Evolutionary conservation across 2,329 filamentous ascomycete species (phyloP).

Genomic region (Eutypella sp.): DNA sequence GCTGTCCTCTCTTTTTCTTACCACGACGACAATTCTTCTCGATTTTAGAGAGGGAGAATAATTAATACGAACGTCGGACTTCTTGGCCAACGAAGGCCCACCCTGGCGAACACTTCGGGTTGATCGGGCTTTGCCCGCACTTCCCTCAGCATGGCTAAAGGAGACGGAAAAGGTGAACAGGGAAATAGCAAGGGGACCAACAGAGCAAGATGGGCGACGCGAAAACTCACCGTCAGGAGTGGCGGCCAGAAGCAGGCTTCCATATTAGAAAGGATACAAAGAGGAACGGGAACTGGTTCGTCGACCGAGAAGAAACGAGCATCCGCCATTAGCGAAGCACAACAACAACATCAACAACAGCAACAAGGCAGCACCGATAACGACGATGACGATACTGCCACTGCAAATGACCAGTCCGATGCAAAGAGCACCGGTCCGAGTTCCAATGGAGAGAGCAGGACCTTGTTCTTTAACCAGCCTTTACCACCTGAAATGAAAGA

Average conservation of each 20-base stretch:
- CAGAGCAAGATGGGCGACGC: constrained; percentile 93
- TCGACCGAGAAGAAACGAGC: constrained; percentile 67
- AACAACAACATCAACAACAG: constrained; percentile 16
- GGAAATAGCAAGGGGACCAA: constrained; percentile 54
- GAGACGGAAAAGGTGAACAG: constrained; percentile 19
- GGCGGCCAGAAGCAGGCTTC: constrained; percentile 76
- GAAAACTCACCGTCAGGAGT: constrained; percentile 71
- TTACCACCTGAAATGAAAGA: constrained; percentile 72
- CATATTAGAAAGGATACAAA: constrained; percentile 71
- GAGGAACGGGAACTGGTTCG: constrained; percentile 47
- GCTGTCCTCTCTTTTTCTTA: not conserved
- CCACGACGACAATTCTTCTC: not conserved
- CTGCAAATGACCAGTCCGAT: constrained; percentile 31
- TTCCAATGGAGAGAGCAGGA: constrained; percentile 44
- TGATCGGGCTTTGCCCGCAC: constrained; percentile 40
- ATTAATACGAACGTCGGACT: no score
- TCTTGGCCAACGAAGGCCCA: constrained; percentile 29
- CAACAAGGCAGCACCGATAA: no score
- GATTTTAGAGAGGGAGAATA: constrained; percentile 2
- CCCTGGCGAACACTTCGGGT: constrained; percentile 36
- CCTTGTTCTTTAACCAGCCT: constrained; percentile 80
- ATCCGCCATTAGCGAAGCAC: constrained; percentile 30
- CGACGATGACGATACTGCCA: constrained; percentile 16
- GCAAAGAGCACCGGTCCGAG: constrained; percentile 29
- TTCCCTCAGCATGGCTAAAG: constrained; percentile 31